Evolutionary conservation across 805 yeast genomes (phyloP).

Genomic region (Hemisphaericaspora nanyangensis): DNA sequence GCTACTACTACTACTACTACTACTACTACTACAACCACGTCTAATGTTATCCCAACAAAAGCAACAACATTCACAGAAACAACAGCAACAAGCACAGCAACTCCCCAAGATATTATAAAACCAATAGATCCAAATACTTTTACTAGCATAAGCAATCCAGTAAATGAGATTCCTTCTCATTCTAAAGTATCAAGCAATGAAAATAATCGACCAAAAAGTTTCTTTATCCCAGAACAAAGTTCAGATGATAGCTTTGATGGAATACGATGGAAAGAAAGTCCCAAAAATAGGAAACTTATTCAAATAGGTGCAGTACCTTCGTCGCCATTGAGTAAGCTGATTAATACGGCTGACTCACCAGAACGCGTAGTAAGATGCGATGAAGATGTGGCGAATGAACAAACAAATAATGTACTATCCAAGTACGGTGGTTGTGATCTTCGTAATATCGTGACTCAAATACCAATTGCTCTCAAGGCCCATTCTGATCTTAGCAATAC

Average conservation of each 20-base stretch:
- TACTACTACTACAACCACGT: too few relatives aligned
- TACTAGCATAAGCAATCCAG: slow-evolving; percentile 5
- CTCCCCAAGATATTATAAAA: not conserved
- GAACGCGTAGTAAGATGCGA: not conserved
- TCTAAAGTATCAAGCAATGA: slow-evolving; percentile 1
- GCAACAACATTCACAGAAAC: not conserved
- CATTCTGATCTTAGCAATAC: slow-evolving; percentile 24
- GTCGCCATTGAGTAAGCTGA: slow-evolving; percentile 38
- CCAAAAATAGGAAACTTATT: slow-evolving; percentile 19
- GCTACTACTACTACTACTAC: too few relatives aligned
- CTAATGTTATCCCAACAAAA: not conserved
- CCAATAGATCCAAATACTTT: slow-evolving; percentile 3
- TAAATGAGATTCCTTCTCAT: not conserved
- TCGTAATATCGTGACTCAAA: slow-evolving; percentile 22
- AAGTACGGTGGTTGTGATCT: slow-evolving; percentile 43
- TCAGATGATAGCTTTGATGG: slow-evolving; percentile 45
- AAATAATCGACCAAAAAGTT: slow-evolving; percentile 9
- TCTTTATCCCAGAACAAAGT: slow-evolving; percentile 24
- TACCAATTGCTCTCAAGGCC: slow-evolving; percentile 28
- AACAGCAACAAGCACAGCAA: not conserved
- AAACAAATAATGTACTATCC: slow-evolving; percentile 33
- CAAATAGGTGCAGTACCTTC: slow-evolving; percentile 24
- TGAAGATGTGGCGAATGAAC: slow-evolving; percentile 17
- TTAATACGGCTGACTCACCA: not conserved
- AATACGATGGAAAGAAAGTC: slow-evolving; percentile 42